These are phyloP conservation scores for thale cress (Arabidopsis thaliana) DNA, from an alignment of 345 rosid species.

Conservation along the genomic window TAIR10.1 NC_003074.8:5720501-5721000, in stretches of 20 bases:
- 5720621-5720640: neutral
- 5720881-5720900: neutral
- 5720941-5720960: conserved; percentile 44
- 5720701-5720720: neutral
- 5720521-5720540: conserved; percentile 18
- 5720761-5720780: neutral
- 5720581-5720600: conserved; percentile 27
- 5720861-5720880: conserved; percentile 8
- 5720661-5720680: conserved; percentile 20
- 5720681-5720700: conserved; percentile 25
- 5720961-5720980: neutral
- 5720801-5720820: conserved; percentile 7
- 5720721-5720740: neutral
- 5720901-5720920: conserved; percentile 16
- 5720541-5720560: neutral
- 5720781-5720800: neutral
- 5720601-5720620: conserved; percentile 10
- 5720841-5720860: neutral
- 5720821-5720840: neutral
- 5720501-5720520: conserved; percentile 39
- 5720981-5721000: conserved; percentile 23
- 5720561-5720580: conserved; percentile 37
- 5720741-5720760: no score
- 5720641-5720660: conserved; percentile 19
- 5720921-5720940: conserved; percentile 35